A percentile compares a stretch with the other conserved stretches of the same genome.
Evolutionary conservation across 1,284 basidiomycete species (phyloP).

Genomic region (Coniferiporia weirii): DNA sequence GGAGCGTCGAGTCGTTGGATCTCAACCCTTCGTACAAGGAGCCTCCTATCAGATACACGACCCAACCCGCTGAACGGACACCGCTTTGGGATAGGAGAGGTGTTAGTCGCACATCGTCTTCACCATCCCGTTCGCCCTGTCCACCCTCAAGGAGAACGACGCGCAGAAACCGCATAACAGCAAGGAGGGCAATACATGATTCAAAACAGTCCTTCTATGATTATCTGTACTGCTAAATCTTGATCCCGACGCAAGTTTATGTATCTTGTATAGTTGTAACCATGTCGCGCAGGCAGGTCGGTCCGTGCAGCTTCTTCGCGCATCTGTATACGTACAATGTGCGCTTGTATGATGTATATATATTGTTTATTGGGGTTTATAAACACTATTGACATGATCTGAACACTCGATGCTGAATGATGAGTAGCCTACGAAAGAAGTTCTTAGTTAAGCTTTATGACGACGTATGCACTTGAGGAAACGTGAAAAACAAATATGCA

Average conservation of each 20-base stretch:
- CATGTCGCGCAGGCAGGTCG: no score
- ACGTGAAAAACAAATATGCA: neutral
- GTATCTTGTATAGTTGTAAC: neutral
- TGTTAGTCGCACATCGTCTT: slow-evolving; percentile 19
- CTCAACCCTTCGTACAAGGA: slow-evolving; percentile 16
- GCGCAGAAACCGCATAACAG: slow-evolving; percentile 12
- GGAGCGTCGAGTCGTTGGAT: slow-evolving; percentile 30
- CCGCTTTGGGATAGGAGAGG: slow-evolving; percentile 31
- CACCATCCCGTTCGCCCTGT: slow-evolving; percentile 15
- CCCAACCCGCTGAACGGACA: slow-evolving; percentile 1
- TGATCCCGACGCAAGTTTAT: neutral
- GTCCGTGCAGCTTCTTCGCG: no score
- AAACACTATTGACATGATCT: no score
- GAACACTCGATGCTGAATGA: no score
- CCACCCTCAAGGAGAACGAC: slow-evolving; percentile 30
- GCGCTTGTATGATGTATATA: no score
- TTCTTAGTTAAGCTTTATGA: no score
- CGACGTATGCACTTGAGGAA: no score
- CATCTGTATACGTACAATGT: no score
- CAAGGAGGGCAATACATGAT: neutral
- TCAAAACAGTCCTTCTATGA: slow-evolving; percentile 33
- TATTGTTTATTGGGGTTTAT: no score
- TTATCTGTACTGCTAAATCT: slow-evolving; percentile 35
- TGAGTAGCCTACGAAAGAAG: no score
- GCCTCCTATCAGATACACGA: slow-evolving; percentile 17